phyloP scores from a whole-genome alignment of 2,329 filamentous ascomycete genomes.

The Aureobasidium vineae region DNA sequence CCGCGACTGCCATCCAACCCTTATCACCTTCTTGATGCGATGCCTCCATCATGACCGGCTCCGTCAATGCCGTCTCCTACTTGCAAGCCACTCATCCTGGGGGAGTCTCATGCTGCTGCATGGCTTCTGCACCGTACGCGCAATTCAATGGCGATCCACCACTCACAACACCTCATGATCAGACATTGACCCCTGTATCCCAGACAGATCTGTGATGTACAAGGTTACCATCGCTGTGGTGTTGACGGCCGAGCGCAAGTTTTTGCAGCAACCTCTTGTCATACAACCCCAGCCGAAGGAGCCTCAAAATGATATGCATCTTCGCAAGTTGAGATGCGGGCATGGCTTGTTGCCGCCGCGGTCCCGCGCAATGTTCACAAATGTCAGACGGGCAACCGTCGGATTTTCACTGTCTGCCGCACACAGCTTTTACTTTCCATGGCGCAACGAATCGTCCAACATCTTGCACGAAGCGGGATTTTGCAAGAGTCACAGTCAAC shows the following conservation, averaged over 20 bases:
- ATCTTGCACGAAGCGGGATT: slow-evolving; percentile 6
- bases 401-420: not conserved
- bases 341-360: not conserved
- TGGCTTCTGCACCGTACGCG: slow-evolving; percentile 16
- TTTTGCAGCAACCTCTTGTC: not conserved
- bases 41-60: slow-evolving; percentile 15
- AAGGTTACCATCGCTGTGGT: not conserved
- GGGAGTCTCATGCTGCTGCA: not conserved
- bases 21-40: slow-evolving; percentile 11
- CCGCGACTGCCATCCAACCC: slow-evolving; percentile 3
- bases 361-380: not conserved
- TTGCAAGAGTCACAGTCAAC: not conserved
- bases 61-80: slow-evolving; percentile 10
- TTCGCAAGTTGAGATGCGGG: not conserved
- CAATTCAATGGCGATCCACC: slow-evolving; percentile 3
- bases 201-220: not conserved
- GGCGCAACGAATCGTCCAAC: not conserved
- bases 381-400: not conserved
- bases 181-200: not conserved
- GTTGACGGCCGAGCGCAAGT: not conserved
- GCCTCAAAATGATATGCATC: not conserved
- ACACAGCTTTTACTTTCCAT: not conserved
- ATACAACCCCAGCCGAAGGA: not conserved
- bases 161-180: not conserved
- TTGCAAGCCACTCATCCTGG: slow-evolving; percentile 1